These are phyloP conservation scores for Hsuehochloa calcarea DNA, from an alignment of 176 grass and related monocot genomes.

Conservation along the genomic window DNA sequence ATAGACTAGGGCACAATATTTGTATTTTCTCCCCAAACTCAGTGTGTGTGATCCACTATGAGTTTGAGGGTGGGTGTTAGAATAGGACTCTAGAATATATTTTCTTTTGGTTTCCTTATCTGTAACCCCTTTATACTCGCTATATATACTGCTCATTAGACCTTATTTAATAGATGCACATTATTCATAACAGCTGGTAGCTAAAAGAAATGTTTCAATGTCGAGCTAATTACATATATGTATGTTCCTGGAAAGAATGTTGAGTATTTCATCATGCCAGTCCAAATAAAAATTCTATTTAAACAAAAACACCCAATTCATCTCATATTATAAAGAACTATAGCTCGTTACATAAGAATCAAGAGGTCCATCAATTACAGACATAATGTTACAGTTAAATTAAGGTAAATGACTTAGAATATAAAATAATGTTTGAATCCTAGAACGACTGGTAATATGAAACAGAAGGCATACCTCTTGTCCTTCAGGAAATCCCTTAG, in stretches of 20 bases:
- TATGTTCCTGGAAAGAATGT: neutral
- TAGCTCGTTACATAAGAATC: neutral
- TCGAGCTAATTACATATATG: neutral
- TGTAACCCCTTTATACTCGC: too few relatives aligned
- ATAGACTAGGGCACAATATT: too few relatives aligned
- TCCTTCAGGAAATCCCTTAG: slow-evolving; percentile 12
- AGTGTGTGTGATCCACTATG: too few relatives aligned
- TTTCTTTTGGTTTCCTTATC: too few relatives aligned
- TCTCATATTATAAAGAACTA: neutral
- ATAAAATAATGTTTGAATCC: neutral
- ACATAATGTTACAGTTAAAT: neutral
- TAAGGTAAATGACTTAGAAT: neutral
- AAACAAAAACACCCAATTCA: neutral
- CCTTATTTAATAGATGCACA: too few relatives aligned
- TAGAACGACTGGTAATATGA: neutral
- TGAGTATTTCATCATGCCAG: neutral
- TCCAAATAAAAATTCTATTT: neutral
- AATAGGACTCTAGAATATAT: too few relatives aligned
- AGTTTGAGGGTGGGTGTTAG: too few relatives aligned
- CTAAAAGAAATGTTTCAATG: neutral
- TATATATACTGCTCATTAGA: too few relatives aligned
- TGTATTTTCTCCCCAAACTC: too few relatives aligned
- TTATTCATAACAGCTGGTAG: too few relatives aligned
- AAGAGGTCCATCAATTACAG: neutral
- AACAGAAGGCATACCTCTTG: neutral